Evolutionary conservation across 176 grass and related monocot genomes (phyloP).

Genomic region (Musa troglodytarum): DNA sequence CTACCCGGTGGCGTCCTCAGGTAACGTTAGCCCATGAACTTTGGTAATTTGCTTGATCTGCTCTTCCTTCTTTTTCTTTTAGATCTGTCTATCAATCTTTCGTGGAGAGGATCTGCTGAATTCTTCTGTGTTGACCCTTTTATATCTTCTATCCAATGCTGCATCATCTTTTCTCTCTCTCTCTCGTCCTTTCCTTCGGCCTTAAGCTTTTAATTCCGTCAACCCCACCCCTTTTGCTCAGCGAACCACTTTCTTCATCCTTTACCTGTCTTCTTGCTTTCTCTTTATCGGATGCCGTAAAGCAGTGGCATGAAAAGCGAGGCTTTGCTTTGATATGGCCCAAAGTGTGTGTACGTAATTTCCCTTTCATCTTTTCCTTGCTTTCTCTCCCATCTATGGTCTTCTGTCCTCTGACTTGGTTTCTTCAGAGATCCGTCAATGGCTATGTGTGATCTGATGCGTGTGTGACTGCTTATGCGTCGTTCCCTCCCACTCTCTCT

Average conservation of each 20-base stretch:
- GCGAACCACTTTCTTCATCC: slow-evolving; percentile 55
- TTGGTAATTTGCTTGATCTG: slow-evolving; percentile 10
- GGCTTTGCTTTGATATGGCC: slow-evolving; percentile 4
- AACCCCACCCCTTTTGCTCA: slow-evolving; percentile 50
- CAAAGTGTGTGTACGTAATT: slow-evolving; percentile 7
- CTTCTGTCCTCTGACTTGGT: too few species aligned
- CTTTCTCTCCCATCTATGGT: too few species aligned
- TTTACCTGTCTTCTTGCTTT: slow-evolving; percentile 41
- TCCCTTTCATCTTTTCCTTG: slow-evolving; percentile 46
- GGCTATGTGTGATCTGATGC: too few species aligned
- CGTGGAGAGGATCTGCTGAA: slow-evolving; percentile 29
- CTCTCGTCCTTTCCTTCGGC: slow-evolving; percentile 40
- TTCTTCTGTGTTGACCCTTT: slow-evolving; percentile 2
- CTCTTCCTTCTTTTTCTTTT: too few species aligned
- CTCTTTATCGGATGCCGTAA: slow-evolving; percentile 22
- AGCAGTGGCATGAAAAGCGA: too few species aligned
- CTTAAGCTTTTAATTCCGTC: slow-evolving; percentile 65
- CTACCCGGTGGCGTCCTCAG: slow-evolving; percentile 66
- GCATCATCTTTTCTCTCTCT: slow-evolving; percentile 29
- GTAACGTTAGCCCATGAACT: slow-evolving; percentile 27
- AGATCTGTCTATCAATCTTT: too few species aligned
- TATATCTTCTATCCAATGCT: too few species aligned
- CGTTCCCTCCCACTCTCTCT: slow-evolving; percentile 27
- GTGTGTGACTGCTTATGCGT: too few species aligned
- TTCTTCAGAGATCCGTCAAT: too few species aligned